phyloP scores from a whole-genome alignment of 2,329 filamentous ascomycete species.

The Scytalidium lignicola region DNA sequence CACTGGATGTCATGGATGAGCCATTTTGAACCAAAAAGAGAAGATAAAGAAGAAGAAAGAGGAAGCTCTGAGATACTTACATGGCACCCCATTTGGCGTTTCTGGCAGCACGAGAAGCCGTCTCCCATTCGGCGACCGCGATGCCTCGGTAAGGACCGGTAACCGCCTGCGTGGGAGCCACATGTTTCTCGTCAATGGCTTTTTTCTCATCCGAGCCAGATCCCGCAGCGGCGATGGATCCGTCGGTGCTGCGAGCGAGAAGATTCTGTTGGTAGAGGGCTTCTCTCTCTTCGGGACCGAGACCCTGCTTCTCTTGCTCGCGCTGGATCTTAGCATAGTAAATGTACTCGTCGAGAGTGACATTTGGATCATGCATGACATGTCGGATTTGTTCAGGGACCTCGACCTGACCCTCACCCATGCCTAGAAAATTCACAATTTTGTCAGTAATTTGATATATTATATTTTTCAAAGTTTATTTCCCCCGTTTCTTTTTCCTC shows the following conservation, averaged over 20 bases:
- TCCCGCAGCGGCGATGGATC: neutral
- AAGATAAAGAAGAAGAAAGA: too few relatives aligned
- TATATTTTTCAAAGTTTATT: too few relatives aligned
- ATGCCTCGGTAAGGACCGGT: constrained; percentile 11
- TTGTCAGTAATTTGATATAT: neutral
- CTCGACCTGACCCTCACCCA: neutral
- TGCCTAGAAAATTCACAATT: neutral
- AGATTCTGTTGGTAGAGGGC: constrained; percentile 17
- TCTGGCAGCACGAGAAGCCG: constrained; percentile 38
- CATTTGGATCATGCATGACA: constrained; percentile 21
- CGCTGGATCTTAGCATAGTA: constrained; percentile 28
- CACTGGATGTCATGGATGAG: neutral
- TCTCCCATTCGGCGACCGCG: constrained; percentile 38
- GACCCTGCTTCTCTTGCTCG: constrained; percentile 16
- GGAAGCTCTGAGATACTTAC: too few relatives aligned
- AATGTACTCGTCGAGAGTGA: constrained; percentile 29
- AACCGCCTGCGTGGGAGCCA: constrained; percentile 5
- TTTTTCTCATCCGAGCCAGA: constrained; percentile 11
- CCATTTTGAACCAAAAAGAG: neutral
- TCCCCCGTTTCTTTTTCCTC: too few relatives aligned
- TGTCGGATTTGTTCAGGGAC: neutral
- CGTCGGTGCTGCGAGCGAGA: neutral
- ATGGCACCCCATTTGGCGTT: constrained; percentile 41
- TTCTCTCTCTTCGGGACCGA: constrained; percentile 12
- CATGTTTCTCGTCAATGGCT: constrained; percentile 8